Evolutionary conservation across 148 eudicot species (phyloP).

Genomic region (Rhododendron vialii): DNA sequence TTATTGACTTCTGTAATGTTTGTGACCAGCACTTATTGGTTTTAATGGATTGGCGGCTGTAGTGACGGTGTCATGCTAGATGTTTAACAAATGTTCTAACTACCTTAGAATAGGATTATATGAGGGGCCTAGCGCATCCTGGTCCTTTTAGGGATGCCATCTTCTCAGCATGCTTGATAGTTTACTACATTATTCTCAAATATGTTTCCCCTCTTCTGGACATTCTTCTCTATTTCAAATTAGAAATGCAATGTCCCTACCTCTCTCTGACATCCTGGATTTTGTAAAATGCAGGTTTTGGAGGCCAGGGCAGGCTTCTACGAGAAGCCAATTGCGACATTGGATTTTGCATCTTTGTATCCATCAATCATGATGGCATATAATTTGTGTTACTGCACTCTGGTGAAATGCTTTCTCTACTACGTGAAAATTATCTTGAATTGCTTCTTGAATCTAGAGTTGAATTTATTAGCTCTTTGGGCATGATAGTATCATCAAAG

Average conservation of each 20-base stretch:
- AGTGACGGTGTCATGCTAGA: background rate
- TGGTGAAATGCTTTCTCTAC: constrained; percentile 42
- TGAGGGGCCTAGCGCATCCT: background rate
- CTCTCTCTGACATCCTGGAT: constrained; percentile 1
- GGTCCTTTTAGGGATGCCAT: background rate
- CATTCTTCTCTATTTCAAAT: constrained; percentile 3
- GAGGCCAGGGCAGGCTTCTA: constrained; percentile 92
- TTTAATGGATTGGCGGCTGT: background rate
- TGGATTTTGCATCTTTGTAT: constrained; percentile 98
- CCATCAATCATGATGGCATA: constrained; percentile 99
- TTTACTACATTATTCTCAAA: background rate
- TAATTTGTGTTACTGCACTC: constrained; percentile 92
- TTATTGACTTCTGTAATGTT: background rate
- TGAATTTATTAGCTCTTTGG: background rate
- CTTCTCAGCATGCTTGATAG: background rate
- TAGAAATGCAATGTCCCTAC: background rate
- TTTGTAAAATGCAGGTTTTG: constrained; percentile 59
- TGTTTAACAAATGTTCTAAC: background rate
- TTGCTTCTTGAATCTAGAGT: constrained; percentile 4
- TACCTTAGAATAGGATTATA: background rate
- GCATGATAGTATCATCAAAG: background rate
- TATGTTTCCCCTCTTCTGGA: background rate
- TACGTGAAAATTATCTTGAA: background rate
- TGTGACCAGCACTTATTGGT: background rate
- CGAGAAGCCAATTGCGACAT: constrained; percentile 96